A percentile compares a stretch with the other conserved stretches of the same genome.
phyloP scores from a whole-genome alignment of 352 stramenopile species.

The Pythium periplocum region DNA sequence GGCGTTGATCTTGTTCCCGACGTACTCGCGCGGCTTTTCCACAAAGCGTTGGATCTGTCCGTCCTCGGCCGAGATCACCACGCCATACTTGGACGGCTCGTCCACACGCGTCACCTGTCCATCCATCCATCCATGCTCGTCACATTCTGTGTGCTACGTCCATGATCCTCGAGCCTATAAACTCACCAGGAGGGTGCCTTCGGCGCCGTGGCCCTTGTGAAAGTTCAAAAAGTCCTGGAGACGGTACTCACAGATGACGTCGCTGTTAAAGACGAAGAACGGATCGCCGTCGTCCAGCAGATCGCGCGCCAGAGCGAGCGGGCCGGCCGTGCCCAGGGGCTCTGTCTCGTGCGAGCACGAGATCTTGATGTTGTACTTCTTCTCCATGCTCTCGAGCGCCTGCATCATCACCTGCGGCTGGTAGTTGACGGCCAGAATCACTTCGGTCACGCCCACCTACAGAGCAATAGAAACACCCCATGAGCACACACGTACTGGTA shows the following conservation, averaged over 20 bases:
- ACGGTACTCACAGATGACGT: constrained; percentile 85
- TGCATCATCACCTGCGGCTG: constrained; percentile 87
- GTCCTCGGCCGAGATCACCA: constrained; percentile 70
- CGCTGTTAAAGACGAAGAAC: constrained; percentile 91
- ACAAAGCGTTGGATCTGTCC: constrained; percentile 88
- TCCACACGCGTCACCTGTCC: constrained; percentile 52
- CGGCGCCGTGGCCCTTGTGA: constrained; percentile 66
- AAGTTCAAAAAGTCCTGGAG: constrained; percentile 76
- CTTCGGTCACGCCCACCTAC: constrained; percentile 84
- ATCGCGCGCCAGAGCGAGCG: constrained; percentile 74
- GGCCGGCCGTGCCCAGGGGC: constrained; percentile 76
- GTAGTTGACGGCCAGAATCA: constrained; percentile 89
- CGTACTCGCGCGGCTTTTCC: constrained; percentile 86
- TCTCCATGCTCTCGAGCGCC: constrained; percentile 72
- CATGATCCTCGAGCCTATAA: constrained; percentile 2
- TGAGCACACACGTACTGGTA: not conserved
- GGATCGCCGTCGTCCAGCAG: constrained; percentile 80
- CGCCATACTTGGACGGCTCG: constrained; percentile 88
- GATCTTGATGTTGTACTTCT: constrained; percentile 89
- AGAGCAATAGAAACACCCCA: not conserved
- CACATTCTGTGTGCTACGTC: not conserved
- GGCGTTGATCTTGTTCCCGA: constrained; percentile 90
- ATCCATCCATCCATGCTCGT: constrained; percentile 16
- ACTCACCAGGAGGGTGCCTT: constrained; percentile 72
- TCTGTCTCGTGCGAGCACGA: constrained; percentile 85